phyloP scores from a whole-genome alignment of 345 rosid genomes.

The Linum lewisii region DNA sequence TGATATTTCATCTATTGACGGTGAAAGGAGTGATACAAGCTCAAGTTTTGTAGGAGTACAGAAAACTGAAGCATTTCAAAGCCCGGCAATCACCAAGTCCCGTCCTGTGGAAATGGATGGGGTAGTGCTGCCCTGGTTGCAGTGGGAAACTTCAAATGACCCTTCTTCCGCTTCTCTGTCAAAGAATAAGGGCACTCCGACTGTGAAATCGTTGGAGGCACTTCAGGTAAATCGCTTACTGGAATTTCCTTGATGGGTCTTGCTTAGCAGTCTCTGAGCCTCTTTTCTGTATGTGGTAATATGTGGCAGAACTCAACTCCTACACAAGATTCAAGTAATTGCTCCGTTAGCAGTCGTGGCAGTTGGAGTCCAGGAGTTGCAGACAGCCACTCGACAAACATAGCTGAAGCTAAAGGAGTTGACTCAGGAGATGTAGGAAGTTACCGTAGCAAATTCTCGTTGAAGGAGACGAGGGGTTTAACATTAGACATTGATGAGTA shows the following conservation, averaged over 20 bases:
- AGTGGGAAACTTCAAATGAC: slow-evolving; percentile 84
- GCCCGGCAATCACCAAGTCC: slow-evolving; percentile 28
- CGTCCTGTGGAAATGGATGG: slow-evolving; percentile 74
- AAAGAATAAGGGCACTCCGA: slow-evolving; percentile 31
- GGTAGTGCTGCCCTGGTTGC: slow-evolving; percentile 79
- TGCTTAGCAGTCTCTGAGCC: not conserved
- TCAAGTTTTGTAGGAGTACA: slow-evolving; percentile 48
- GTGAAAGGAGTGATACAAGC: slow-evolving; percentile 86
- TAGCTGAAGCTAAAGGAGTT: slow-evolving; percentile 22
- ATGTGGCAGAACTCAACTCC: slow-evolving; percentile 32
- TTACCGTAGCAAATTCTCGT: slow-evolving; percentile 8
- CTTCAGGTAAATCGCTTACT: slow-evolving; percentile 29
- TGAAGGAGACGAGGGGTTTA: slow-evolving; percentile 17
- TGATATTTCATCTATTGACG: slow-evolving; percentile 88
- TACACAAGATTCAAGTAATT: slow-evolving; percentile 29
- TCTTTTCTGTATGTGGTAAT: not conserved
- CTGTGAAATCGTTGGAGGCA: slow-evolving; percentile 23
- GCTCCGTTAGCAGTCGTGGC: slow-evolving; percentile 58
- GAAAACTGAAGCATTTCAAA: slow-evolving; percentile 35
- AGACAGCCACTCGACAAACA: slow-evolving; percentile 18
- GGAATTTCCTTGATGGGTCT: not conserved
- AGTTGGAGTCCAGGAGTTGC: slow-evolving; percentile 66
- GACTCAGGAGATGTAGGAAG: slow-evolving; percentile 20
- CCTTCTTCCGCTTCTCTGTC: slow-evolving; percentile 27
- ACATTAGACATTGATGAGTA: slow-evolving; percentile 49